Evolutionary conservation across 176 grass and related monocot genomes (phyloP), one percentile per base, ranked within the genome.

Genomic region (Areca catechu): DNA sequence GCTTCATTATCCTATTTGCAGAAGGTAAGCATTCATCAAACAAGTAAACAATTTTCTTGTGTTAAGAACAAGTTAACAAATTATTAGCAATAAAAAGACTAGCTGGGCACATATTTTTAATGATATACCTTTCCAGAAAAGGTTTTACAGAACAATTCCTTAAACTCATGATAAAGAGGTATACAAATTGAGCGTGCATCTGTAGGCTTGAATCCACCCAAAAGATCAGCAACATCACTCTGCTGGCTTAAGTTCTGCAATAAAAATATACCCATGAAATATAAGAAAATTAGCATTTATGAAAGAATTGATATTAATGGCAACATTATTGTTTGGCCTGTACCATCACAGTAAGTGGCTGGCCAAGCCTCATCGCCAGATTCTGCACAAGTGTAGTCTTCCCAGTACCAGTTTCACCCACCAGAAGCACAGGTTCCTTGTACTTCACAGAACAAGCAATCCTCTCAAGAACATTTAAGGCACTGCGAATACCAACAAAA

Each of bases 361-460:
- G 86, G 73, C 82, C 79, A 67, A 96, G 83, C 86, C 82, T 84
- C 20, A 82, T 54, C 51, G 86, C 91, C 63, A 90, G 80, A 77
- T 87, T 86, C 75, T 96, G 91, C 59, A 96, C 83, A 9, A 79
- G 51, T n/a, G 91, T 96, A 22, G 91, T 96, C 76, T 96, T 96
- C 65, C 91, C 91, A 7, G 91, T 96, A 43, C 91, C 91, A 54
- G 91, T 96, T 90, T 96, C 91, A 58, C 91, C 91, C 73, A 96
- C 91, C 15, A 96, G 83, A 84, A 96, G 91, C 76, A 90, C 77
- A 37, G 91, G 83, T 75, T 96, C 86, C 7, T 90, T 96, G 68
- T 74, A 76, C 61, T 86, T 90, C 67, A 96, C 68, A 59, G 91
- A 96, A 68, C 79, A 86, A 53, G 86, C 82, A 69, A 96, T 79